Evolutionary conservation across 148 eudicot species (phyloP), one percentile per base, ranked within the genome.

Genomic region (Linanthus parryae): DNA sequence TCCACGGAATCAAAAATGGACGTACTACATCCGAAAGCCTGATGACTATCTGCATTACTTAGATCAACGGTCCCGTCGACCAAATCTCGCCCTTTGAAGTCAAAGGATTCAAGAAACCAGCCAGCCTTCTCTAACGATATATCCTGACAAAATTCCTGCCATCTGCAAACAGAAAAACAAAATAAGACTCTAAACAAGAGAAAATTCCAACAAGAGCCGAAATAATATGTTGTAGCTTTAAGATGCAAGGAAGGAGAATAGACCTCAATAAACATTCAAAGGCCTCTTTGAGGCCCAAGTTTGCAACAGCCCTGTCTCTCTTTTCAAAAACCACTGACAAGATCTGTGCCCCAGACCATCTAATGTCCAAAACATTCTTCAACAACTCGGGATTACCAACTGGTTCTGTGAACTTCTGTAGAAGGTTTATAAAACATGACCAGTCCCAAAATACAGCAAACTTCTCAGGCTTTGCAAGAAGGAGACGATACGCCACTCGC

Each of bases 121-220:
- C 81, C 83, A 57, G 85, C 94, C 74, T 77, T 84, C 67, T 92
- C 99, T 40, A 75, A 52, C 34, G 91, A 73, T 40, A 75, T 74
- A 63, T 92, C 99, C 64, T 66, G 78, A 66, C 82, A 79, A 59
- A 77, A 87, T 61, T 84, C 90, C 43, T 78, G 65, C 99, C 99
- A 92, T 37, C 98, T 92, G 58, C 48, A 65, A 60, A 47, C 38
- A 45, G 49, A 40, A 50, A 39, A 53, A 34, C 20, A 24, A 14
- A 38, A 36, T n/a, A 18, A 43, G 16, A 20, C 44, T 20, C 19
- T 42, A 12, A 7, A 11, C 23, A 29, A 15, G 12, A 52, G 31
- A 18, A 19, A 57, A 21, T 42, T 28, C 27, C 15, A 25, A 26
- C 8, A 48, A 34, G 39, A n/a, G n/a, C n/a, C 38, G 46, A 28